phyloP scores from a whole-genome alignment of 495 filamentous ascomycete genomes.

The Aeminium ludgeri region DNA sequence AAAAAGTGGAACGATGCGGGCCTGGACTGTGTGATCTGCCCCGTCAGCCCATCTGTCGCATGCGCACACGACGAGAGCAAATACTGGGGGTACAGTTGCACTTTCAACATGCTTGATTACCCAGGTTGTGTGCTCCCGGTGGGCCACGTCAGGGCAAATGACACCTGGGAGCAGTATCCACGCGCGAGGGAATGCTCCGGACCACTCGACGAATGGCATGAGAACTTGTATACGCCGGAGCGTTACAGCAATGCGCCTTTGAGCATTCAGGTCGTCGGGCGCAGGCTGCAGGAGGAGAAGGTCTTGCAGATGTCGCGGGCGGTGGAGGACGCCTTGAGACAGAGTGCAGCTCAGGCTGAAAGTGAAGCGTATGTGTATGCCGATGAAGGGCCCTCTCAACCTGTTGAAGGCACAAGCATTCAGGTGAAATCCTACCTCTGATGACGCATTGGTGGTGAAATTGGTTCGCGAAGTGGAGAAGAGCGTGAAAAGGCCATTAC shows the following conservation, averaged over 20 bases:
- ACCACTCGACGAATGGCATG: background rate
- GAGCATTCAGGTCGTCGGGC: background rate
- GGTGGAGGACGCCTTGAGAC: background rate
- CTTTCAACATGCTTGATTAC: background rate
- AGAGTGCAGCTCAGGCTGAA: background rate
- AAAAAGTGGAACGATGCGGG: background rate
- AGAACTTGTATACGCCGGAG: background rate
- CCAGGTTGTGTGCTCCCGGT: background rate
- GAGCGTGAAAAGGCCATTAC: too few species aligned
- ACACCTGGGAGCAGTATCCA: background rate
- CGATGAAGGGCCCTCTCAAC: too few species aligned
- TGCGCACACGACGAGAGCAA: background rate
- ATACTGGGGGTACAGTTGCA: background rate
- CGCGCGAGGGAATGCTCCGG: background rate
- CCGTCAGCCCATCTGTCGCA: background rate
- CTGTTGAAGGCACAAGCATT: too few species aligned
- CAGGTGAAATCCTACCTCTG: too few species aligned
- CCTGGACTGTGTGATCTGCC: background rate
- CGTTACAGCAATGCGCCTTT: conserved; percentile 2
- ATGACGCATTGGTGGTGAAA: too few species aligned
- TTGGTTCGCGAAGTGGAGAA: too few species aligned
- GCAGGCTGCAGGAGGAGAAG: conserved; percentile 1
- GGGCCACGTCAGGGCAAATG: background rate
- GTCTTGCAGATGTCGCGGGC: background rate
- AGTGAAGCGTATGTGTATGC: background rate